Evolutionary conservation across 2,329 filamentous ascomycete genomes (phyloP).

Genomic region (Metarhizium album): DNA sequence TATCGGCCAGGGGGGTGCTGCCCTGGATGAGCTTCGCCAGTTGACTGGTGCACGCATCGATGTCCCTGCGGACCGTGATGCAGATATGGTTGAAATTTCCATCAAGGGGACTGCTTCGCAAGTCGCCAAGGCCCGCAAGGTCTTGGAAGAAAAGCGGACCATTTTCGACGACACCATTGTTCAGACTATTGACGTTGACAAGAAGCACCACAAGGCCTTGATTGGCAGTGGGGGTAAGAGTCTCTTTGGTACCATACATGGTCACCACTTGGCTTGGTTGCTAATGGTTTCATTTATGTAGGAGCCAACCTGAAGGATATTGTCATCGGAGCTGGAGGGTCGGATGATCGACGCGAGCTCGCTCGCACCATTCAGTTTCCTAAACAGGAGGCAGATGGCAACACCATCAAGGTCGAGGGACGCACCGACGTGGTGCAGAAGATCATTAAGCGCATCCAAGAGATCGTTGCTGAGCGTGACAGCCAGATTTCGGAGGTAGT

Average conservation of each 20-base stretch:
- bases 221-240: slow-evolving; percentile 79
- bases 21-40: slow-evolving; percentile 82
- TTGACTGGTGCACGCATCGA: slow-evolving; percentile 83
- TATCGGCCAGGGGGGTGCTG: slow-evolving; percentile 81
- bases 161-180: slow-evolving; percentile 85
- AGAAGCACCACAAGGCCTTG: slow-evolving; percentile 81
- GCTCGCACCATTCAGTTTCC: slow-evolving; percentile 92
- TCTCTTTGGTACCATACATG: neutral
- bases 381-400: slow-evolving; percentile 72
- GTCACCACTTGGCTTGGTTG: neutral
- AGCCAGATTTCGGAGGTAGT: slow-evolving; percentile 69
- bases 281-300: slow-evolving; percentile 24
- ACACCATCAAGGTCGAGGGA: slow-evolving; percentile 80
- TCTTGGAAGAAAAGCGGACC: slow-evolving; percentile 75
- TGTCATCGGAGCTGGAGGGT: slow-evolving; percentile 78
- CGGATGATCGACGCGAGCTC: slow-evolving; percentile 71
- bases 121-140: slow-evolving; percentile 83
- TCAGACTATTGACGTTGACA: slow-evolving; percentile 79
- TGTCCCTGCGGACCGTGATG: slow-evolving; percentile 71
- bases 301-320: slow-evolving; percentile 79
- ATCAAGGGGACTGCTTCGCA: slow-evolving; percentile 88
- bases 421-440: slow-evolving; percentile 76
- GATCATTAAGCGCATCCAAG: slow-evolving; percentile 71
- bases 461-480: slow-evolving; percentile 72
- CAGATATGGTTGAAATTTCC: slow-evolving; percentile 70